These are phyloP conservation scores for Eucalyptus brandiana DNA, from an alignment of 345 rosid genomes.

Conservation along the genomic window DNA sequence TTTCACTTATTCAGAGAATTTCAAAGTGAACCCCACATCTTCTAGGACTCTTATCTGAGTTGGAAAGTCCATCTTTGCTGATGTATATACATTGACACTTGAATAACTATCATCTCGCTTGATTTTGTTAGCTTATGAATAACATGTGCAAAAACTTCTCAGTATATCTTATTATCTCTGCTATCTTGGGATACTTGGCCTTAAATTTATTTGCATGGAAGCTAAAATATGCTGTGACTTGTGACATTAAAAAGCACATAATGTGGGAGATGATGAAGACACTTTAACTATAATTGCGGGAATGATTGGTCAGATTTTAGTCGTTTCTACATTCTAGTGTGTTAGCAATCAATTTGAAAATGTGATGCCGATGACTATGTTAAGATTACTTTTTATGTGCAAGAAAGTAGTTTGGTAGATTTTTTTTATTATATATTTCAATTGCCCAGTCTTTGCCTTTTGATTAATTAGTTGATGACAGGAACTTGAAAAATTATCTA, in stretches of 20 bases:
- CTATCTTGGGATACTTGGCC: neutral
- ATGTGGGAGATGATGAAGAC: neutral
- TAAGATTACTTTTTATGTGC: neutral
- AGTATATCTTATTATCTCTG: neutral
- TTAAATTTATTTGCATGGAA: neutral
- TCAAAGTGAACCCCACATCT: neutral
- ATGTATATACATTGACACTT: neutral
- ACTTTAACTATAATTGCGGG: neutral
- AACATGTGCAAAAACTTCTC: neutral
- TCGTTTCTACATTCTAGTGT: neutral
- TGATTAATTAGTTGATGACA: conserved; percentile 7
- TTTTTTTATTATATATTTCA: neutral
- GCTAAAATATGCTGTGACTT: neutral
- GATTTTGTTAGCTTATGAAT: neutral
- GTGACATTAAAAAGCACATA: neutral
- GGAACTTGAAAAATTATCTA: conserved; percentile 76
- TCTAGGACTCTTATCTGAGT: neutral
- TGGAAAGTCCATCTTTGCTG: neutral
- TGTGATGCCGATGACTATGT: neutral
- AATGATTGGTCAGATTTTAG: neutral
- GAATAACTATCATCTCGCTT: neutral
- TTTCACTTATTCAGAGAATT: neutral
- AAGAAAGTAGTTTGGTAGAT: neutral
- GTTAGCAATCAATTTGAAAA: neutral
- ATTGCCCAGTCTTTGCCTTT: neutral